These are phyloP conservation scores for Arachis monticola DNA, from an alignment of 331 rosid species.

Conservation along the genomic window DNA sequence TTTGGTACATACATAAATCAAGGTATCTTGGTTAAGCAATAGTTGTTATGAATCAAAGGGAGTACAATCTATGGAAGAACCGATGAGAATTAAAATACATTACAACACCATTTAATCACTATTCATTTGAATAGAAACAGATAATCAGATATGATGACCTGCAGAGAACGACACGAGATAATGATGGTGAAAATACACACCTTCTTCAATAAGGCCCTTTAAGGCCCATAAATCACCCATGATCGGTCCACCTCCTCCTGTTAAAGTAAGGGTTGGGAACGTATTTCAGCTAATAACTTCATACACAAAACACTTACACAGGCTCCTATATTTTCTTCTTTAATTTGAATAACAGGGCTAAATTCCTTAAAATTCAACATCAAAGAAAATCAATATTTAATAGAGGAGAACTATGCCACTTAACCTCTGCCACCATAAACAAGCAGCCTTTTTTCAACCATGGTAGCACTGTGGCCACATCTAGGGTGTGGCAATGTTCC, in stretches of 20 bases:
- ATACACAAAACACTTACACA: background rate
- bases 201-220: conserved; percentile 93
- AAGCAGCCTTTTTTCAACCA: conserved; percentile 90
- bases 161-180: background rate
- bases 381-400: conserved; percentile 32
- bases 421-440: conserved; percentile 98
- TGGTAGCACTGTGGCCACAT: conserved; percentile 92
- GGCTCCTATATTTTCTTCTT: conserved; percentile 4
- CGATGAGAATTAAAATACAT: background rate
- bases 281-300: conserved; percentile 36
- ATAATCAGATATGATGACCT: no score
- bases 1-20: no score
- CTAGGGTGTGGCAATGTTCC: conserved; percentile 92
- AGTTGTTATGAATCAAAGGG: background rate
- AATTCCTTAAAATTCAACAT: background rate
- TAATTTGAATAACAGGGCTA: conserved; percentile 11
- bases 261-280: conserved; percentile 35
- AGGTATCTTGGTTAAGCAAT: no score
- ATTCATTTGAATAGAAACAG: no score
- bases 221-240: conserved; percentile 99
- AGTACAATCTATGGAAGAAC: conserved; percentile 1
- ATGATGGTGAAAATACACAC: conserved; percentile 43
- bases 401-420: conserved; percentile 34
- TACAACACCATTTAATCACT: background rate
- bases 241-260: conserved; percentile 99